Evolutionary conservation across 306 rosid species (phyloP), one percentile per base, ranked within the genome.

Genomic region (Arachis hypogaea): DNA sequence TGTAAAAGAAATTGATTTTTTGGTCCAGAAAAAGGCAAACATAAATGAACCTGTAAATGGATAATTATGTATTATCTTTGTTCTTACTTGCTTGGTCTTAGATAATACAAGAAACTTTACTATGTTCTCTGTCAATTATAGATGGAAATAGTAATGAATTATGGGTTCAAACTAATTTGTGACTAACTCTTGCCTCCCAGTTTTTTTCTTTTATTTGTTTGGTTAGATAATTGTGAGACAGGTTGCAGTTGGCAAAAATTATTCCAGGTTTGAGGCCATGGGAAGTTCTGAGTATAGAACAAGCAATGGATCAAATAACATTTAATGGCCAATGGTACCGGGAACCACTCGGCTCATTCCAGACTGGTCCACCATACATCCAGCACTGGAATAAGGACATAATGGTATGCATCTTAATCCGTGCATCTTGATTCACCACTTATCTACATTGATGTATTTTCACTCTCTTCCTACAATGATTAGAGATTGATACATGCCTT

Each of bases 251-350:
- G 87, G 87, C 87, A 49, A 67, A 85, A 71, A 14, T 87, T 56
- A 86, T 94, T 68, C 95, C 98, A 28, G 93, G 95, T 29, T 84
- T 94, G 83, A 88, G 98, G 78, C 98, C 98, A 33, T 94, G 98
- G 97, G 96, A 94, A 85, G 95, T 94, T 84, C 81, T 94, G 43
- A 91, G 97, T 60, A 61, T 94, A 30, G 97, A 94, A 88, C 97
- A 94, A 84, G 98, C 98, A 11, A 94, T 94, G 97, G 88, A 88
- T 75, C 91, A 52, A 47, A 67, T 94, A 76, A 87, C 98, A 49
- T 91, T 85, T 59, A 84, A 75, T 1, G 97, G 93, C 9, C 71
- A 86, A 82, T 91, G 97, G 96, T 86, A 85, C 59, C 94, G 97
- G 7, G 91, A 84, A 56, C 96, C 97, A 33, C 94, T 94, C 72